A percentile compares a stretch with the other conserved stretches of the same genome.
phyloP scores from a whole-genome alignment of 2,329 filamentous ascomycete genomes.

The Cladobotryum mycophilum region DNA sequence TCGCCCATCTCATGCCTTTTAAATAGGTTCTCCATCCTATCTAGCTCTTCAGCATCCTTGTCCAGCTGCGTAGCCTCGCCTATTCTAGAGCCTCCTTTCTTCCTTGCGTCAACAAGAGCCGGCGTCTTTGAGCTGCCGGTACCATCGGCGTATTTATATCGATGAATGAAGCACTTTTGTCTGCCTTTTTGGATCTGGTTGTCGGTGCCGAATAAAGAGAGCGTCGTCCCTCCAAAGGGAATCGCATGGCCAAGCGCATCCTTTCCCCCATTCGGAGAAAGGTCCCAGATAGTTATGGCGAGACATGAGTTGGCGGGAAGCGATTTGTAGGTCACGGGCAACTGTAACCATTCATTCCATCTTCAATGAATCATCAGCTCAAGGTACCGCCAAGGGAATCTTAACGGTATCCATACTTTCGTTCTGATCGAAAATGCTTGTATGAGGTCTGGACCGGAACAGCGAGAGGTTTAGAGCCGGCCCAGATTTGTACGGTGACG shows the following conservation, averaged over 20 bases:
- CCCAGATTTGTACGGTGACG: constrained; percentile 88
- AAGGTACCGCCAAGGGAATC: neutral
- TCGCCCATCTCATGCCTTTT: constrained; percentile 99
- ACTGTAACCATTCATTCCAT: constrained; percentile 94
- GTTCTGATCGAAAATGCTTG: constrained; percentile 74
- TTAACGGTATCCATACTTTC: constrained; percentile 39
- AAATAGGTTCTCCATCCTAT: constrained; percentile 80
- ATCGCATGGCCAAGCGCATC: constrained; percentile 69
- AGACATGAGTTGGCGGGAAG: constrained; percentile 77
- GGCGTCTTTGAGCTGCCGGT: constrained; percentile 75
- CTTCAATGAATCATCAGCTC: constrained; percentile 28
- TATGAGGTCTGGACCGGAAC: constrained; percentile 90
- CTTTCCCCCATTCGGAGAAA: constrained; percentile 70
- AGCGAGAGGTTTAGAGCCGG: constrained; percentile 89
- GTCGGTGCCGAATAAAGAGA: constrained; percentile 86
- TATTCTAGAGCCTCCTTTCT: constrained; percentile 44
- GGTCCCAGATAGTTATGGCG: constrained; percentile 91
- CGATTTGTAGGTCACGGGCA: constrained; percentile 79
- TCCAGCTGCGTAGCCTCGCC: constrained; percentile 49
- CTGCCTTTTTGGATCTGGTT: constrained; percentile 86
- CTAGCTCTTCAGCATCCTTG: constrained; percentile 74
- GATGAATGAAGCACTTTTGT: constrained; percentile 83
- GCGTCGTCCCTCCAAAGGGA: constrained; percentile 89
- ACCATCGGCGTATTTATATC: constrained; percentile 78
- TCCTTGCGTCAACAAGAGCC: constrained; percentile 51